Conservation (phyloP, 352 stramenopile species). For the Blastocystis sp. region DNA sequence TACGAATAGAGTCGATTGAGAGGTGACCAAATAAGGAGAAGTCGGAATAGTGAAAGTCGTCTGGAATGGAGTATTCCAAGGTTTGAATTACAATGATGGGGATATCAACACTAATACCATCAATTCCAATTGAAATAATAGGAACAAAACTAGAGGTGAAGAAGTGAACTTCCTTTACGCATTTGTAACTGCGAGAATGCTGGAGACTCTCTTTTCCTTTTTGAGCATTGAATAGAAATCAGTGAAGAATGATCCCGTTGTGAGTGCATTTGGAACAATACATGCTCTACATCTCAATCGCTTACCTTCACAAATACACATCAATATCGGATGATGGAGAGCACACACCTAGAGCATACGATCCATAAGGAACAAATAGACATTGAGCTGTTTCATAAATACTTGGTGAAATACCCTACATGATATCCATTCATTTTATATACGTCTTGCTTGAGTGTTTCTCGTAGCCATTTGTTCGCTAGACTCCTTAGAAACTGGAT, state of each 20-base stretch:
- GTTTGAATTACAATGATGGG: background rate
- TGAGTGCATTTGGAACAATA: slow-evolving; percentile 30
- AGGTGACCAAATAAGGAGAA: background rate
- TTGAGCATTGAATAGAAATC: slow-evolving; percentile 23
- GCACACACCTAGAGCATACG: slow-evolving; percentile 1
- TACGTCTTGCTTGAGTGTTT: background rate
- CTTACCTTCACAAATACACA: slow-evolving; percentile 1
- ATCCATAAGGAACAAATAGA: slow-evolving; percentile 15
- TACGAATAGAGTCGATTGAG: background rate
- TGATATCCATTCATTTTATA: background rate
- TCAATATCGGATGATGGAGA: slow-evolving; percentile 49
- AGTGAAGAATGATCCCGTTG: slow-evolving; percentile 13
- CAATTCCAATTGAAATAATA: slow-evolving; percentile 24
- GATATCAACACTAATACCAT: slow-evolving; percentile 33
- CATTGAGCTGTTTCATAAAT: background rate
- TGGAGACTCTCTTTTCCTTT: background rate
- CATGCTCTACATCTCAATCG: background rate
- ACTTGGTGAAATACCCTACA: background rate
- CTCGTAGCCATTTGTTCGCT: background rate
- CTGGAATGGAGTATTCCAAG: background rate
- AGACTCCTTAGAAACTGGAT: background rate
- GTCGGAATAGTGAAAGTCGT: background rate
- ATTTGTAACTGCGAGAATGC: background rate
- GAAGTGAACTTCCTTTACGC: background rate
- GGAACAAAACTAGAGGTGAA: slow-evolving; percentile 39